phyloP scores from a whole-genome alignment of 148 eudicot genomes.

The Camellia granthamiana region DNA sequence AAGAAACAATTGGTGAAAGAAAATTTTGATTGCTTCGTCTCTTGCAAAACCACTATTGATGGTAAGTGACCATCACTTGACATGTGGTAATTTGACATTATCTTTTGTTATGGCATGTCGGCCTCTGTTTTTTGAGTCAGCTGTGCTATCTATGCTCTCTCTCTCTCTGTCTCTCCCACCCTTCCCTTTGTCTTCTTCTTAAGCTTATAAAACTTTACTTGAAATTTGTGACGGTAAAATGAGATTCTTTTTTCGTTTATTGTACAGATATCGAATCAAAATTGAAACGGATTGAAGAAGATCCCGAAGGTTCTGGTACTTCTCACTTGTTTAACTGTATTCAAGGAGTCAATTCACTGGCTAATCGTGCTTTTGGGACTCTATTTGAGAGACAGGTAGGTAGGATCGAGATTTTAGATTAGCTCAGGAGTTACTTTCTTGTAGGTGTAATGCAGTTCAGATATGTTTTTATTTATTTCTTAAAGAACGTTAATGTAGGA shows the following conservation, averaged over 20 bases:
- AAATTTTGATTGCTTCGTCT: conserved; percentile 96
- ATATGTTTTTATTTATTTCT: conserved; percentile 8
- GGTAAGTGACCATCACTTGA: conserved; percentile 41
- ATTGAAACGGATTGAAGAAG: conserved; percentile 93
- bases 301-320: conserved; percentile 97
- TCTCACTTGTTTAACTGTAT: conserved; percentile 73
- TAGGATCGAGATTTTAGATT: conserved; percentile 17
- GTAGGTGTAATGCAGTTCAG: conserved; percentile 3
- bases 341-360: conserved; percentile 73
- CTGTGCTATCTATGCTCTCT: too few species aligned
- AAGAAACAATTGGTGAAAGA: conserved; percentile 93
- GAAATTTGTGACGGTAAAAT: conserved; percentile 1
- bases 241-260: conserved; percentile 7
- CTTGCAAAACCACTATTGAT: conserved; percentile 97
- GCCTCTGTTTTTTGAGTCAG: not conserved
- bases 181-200: too few species aligned
- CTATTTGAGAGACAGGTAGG: conserved; percentile 98
- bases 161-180: too few species aligned
- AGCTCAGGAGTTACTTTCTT: not conserved
- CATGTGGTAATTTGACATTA: too few species aligned
- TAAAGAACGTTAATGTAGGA: conserved; percentile 50
- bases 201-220: too few species aligned
- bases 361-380: conserved; percentile 89
- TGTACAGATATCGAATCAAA: conserved; percentile 87
- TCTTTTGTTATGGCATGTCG: not conserved